Base-by-base conservation (phyloP, 306 rosid genomes). In the Begonia fuchsioides region DNA sequence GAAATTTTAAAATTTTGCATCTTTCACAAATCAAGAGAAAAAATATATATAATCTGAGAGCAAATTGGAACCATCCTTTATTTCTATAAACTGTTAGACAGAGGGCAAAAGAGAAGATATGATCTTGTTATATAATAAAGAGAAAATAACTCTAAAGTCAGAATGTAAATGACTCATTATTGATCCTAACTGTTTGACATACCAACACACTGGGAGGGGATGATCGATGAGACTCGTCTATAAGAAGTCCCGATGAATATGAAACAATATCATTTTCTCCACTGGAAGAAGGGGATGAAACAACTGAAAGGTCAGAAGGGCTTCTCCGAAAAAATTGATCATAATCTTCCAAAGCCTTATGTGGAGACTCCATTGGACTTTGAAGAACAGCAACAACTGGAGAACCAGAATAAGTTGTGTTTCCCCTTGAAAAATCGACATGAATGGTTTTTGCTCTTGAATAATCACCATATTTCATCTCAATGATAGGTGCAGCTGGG, bases 131-230 rank as follows among this genome's bases (percentile, higher is more conserved):
- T 10, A 5, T 41, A 41, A 41, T n/a, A n/a, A 41, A 41, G 14
- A 41, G 44, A 41, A 41, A 10, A 41, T 10, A 41, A 26, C 35
- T 26, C 8, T 26, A 26, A 26, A 10, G 0, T 11, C 45, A 41
- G 45, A 41, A 10, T 41, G 45, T n/a, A 41, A 3, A 41, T 49
- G 43, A 11, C 17, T 56, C 13, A 13, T 55, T 47, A 20, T 26
- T 26, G 35, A 26, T 26, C 35, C 8, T 26, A 4, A 4, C 35
- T 26, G 35, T 26, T 26, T 16, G 18, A 38, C 69, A 49, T 70
- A 71, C 87, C 80, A 77, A 64, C 51, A 76, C 79, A 67, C 73
- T 73, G 41, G 80, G 72, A 48, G 81, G 75, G 51, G 85, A 81
- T 57, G 80, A 65, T 49, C 54, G 73, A 39, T 13, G 54, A 45